Evolutionary conservation across 139 green algal species (phyloP).

Genomic region (Chlorella vulgaris): DNA sequence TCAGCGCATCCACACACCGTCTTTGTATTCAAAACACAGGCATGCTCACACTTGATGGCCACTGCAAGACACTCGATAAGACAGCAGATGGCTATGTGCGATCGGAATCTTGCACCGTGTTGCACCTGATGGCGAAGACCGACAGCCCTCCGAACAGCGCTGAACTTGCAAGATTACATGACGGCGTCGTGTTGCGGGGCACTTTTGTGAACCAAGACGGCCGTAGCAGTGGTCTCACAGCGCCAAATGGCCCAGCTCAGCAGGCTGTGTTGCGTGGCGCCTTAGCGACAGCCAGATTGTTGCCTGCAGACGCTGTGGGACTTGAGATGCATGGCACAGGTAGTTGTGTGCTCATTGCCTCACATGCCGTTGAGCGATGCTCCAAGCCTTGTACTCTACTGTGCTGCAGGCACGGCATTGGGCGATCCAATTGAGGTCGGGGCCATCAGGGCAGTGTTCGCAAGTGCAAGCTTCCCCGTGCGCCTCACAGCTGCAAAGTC

Average conservation of each 20-base stretch:
- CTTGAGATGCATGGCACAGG: constrained; percentile 79
- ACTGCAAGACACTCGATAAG: constrained; percentile 61
- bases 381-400: not conserved
- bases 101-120: constrained; percentile 45
- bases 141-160: constrained; percentile 39
- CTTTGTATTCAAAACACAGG: not conserved
- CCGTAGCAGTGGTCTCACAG: constrained; percentile 61
- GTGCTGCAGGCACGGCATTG: constrained; percentile 72
- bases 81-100: constrained; percentile 62
- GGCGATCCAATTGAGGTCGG: constrained; percentile 90
- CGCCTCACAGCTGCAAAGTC: constrained; percentile 72
- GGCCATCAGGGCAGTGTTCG: constrained; percentile 39
- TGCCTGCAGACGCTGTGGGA: not conserved
- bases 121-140: constrained; percentile 29
- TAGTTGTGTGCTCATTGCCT: not conserved
- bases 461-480: constrained; percentile 31
- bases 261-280: constrained; percentile 49
- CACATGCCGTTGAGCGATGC: no score
- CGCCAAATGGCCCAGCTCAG: constrained; percentile 67
- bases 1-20: not conserved
- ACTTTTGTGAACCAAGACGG: constrained; percentile 64
- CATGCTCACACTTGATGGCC: constrained; percentile 45
- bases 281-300: constrained; percentile 25
- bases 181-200: constrained; percentile 32
- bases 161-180: not conserved